Percentiles rank a stretch among this genome's conserved stretches.
phyloP scores from a whole-genome alignment of 108 stramenopile genomes.

The Nitzschia palea region DNA sequence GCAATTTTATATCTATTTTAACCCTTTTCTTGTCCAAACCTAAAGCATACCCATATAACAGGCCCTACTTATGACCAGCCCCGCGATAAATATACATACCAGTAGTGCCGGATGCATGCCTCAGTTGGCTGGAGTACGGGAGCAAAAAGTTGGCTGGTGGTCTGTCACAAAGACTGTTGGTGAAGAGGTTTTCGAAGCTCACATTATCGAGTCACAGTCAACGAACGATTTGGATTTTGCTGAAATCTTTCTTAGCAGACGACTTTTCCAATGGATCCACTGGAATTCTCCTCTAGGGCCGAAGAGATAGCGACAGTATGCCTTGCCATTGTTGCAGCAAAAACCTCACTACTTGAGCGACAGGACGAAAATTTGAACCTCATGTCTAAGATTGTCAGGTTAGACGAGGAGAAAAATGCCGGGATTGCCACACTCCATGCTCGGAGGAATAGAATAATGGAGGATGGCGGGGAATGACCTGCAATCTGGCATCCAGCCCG shows the following conservation, averaged over 20 bases:
- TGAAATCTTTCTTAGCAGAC: no score
- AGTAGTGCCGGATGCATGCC: slow-evolving; percentile 27
- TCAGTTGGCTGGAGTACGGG: slow-evolving; percentile 17
- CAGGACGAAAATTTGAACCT: slow-evolving; percentile 26
- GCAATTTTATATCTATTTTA: no score
- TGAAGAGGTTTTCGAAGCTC: background rate
- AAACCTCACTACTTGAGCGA: slow-evolving; percentile 14
- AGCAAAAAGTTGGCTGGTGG: slow-evolving; percentile 17
- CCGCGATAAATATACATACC: no score
- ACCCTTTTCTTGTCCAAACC: no score
- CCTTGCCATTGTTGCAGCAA: slow-evolving; percentile 25
- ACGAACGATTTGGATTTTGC: background rate
- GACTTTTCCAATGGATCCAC: background rate
- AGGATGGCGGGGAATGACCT: no score
- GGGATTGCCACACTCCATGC: slow-evolving; percentile 17
- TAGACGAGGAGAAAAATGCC: slow-evolving; percentile 25
- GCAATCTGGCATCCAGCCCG: no score
- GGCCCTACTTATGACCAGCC: no score
- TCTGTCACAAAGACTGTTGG: background rate
- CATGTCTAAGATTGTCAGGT: slow-evolving; percentile 18
- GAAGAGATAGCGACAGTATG: slow-evolving; percentile 35
- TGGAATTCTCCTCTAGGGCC: slow-evolving; percentile 2
- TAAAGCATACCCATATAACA: no score
- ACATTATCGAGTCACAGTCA: background rate
- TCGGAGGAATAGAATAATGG: no score